Evolutionary conservation across 768 basidiomycete genomes (phyloP).

Genomic region (Clathrus columnatus): DNA sequence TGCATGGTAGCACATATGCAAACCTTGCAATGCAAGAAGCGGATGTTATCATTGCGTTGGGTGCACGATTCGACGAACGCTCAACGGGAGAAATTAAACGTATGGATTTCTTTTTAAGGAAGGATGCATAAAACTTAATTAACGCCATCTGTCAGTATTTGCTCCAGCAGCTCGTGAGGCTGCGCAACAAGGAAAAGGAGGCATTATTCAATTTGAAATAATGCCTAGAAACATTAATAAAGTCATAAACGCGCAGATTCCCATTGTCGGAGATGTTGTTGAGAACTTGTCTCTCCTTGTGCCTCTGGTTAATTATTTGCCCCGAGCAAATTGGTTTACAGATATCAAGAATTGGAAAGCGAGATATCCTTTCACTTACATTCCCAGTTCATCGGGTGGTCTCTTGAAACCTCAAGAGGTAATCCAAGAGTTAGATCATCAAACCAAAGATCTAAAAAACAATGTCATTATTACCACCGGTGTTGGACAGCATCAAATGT

Average conservation of each 20-base stretch:
- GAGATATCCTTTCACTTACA: slow-evolving; percentile 84
- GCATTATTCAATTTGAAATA: slow-evolving; percentile 99
- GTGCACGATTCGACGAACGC: slow-evolving; percentile 95
- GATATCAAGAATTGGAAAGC: slow-evolving; percentile 81
- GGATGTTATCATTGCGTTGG: slow-evolving; percentile 95
- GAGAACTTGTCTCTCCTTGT: slow-evolving; percentile 75
- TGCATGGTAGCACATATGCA: slow-evolving; percentile 97
- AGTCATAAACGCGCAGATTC: slow-evolving; percentile 89
- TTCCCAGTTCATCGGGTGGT: slow-evolving; percentile 48
- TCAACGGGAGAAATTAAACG: slow-evolving; percentile 83
- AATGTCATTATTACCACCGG: slow-evolving; percentile 87
- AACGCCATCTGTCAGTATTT: slow-evolving; percentile 39
- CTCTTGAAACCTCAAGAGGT: slow-evolving; percentile 96
- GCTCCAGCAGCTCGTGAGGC: slow-evolving; percentile 88
- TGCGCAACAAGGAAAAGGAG: slow-evolving; percentile 77
- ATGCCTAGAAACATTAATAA: slow-evolving; percentile 99
- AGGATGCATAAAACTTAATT: not conserved
- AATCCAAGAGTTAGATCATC: slow-evolving; percentile 81
- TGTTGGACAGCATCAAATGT: slow-evolving; percentile 99
- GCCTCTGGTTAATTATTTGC: slow-evolving; percentile 57
- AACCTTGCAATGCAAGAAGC: slow-evolving; percentile 97
- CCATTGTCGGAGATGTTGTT: slow-evolving; percentile 89
- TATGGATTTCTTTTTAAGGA: slow-evolving; percentile 12
- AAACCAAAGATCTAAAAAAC: slow-evolving; percentile 73
- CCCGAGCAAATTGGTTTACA: slow-evolving; percentile 73